Evolutionary conservation across 192 early-diverging fungal genomes (phyloP), one percentile per base, ranked within the genome.

Genomic region (Cetraspora pellucida): DNA sequence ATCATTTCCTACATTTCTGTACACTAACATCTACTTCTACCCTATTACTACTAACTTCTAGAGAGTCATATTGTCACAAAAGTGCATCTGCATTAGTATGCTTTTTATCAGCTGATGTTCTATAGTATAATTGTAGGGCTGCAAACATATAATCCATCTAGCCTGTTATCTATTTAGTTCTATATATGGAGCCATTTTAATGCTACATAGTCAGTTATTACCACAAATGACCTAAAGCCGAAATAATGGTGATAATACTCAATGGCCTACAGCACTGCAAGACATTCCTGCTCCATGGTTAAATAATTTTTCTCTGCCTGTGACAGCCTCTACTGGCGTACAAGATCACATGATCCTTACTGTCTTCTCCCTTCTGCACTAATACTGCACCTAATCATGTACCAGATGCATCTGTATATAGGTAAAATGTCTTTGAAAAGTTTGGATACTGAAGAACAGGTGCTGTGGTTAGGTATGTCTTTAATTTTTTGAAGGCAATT

Each of bases 361-460:
- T 45, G 11, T 78, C 25, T n/a, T 78, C 61, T 44, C 74, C 27
- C 17, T 52, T 52, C 49, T 73, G 70, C 0, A 49, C 58, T 2
- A 78, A 19, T 0, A 52, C 52, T 17, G 61, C 63, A 3, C 30
- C 77, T 44, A 78, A 27, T 17, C 77, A 71, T 0, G 0, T 61
- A 27, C 69, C 65, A 17, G 71, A 63, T 0, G 63, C 71, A 30
- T 61, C 21, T 21, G 28, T 61, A 37, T 23, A 1, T 21, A 61
- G 0, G 0, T 23, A 61, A 61, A 61, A 61, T 2, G 0, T 37
- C 19, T 21, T 13, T 0, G 16, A 11, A 21, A 23, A 61, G 21
- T 61, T 10, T 37, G 59, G 28, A 21, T 61, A 61, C 2, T 28
- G 21, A 25, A 61, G 25, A 1, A 61, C 10, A 1, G 21, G 59